Evolutionary conservation across 2,329 filamentous ascomycete genomes (phyloP), one percentile per base, ranked within the genome.

Genomic region (Penicillium nordicum): DNA sequence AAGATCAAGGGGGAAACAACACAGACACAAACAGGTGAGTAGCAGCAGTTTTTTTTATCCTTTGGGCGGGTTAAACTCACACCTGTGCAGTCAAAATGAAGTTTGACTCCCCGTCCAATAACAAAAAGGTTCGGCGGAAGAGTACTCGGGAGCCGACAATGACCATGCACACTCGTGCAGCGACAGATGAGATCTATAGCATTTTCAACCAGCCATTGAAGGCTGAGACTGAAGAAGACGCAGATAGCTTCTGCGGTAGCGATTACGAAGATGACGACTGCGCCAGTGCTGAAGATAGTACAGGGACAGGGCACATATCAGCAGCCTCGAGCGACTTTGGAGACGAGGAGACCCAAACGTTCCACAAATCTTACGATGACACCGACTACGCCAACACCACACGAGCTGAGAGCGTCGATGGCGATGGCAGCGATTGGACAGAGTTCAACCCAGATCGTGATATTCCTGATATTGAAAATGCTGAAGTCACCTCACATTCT

Each of bases 111-210:
- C 93, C 92, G 0, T 89, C 89, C 0, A 84, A 87, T n/a, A 84
- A 87, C 16, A 86, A 86, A 4, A 97, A 95, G 73, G 82, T 93
- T 53, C 88, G 87, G 62, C 90, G 90, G 72, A 94, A 89, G 72
- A 87, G 86, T 50, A 81, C 81, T 11, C 76, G 80, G 36, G 93
- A 97, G 73, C 90, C 92, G n/a, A 99, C 94, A 1, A 97, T 99
- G 92, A 99, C 94, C 0, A 84, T 99, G 63, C 92, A 97, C 70
- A 99, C 94, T 12, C 90, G 85, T 66, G 93, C 94, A 62, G 94
- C 94, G 5, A 97, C 93, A 60, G 92, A 97, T 65, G 94, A 99
- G 65, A 97, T 99, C 50, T 97, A 97, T 68, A 92, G 92, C 56
- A 90, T 99, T 46, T 99, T 97, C 76, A 97, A 94, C 68, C 89